Base-by-base conservation (phyloP, 1,139 yeast genomes). In the Diutina ranongensis region DNA sequence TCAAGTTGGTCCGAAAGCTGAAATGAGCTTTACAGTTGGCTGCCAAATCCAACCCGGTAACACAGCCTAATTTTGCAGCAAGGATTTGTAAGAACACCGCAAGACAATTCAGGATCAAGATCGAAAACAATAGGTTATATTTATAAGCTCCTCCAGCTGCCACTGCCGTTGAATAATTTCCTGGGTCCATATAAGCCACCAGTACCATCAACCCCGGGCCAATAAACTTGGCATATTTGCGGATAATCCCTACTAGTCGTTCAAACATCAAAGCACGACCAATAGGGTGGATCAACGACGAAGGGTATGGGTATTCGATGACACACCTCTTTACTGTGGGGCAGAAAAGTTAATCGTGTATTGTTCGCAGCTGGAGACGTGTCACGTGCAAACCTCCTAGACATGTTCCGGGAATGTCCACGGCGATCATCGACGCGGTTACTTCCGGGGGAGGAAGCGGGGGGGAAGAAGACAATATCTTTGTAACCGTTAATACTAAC, bases 11-110 rank as follows among this genome's bases (percentile, higher is more conserved):
- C 63, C 74, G 72, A 35, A 64, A 64, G 1, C 89, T 81, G 45
- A 88, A 68, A 59, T 87, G 86, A 33, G 75, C 77, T 45, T 88
- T 74, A 62, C 97, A 88, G 59, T 83, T 84, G 50, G 87, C 83
- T 1, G 97, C 97, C 50, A 88, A 64, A 59, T 88, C 95, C 45
- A 83, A 71, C 1, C 97, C 97, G 0, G 97, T 87, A 19, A 89
- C 94, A 0, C 88, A 74, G 0, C 94, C 94, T 38, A 85, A 65
- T 56, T 82, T 81, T 51, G 83, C 78, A 52, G 92, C 81, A 35
- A 85, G 63, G 33, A 76, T 67, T 59, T 85, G 95, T 45, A 85
- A 63, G 55, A 83, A 83, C 45, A 84, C 76, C 21, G 94, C 94
- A 50, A 84, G 74, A 40, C 82, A 53, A 54, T 81, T 83, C 28